A percentile compares a stretch with the other conserved stretches of the same genome.
Evolutionary conservation across 441 rosid genomes (phyloP).

Genomic region (Populus hybrid): DNA sequence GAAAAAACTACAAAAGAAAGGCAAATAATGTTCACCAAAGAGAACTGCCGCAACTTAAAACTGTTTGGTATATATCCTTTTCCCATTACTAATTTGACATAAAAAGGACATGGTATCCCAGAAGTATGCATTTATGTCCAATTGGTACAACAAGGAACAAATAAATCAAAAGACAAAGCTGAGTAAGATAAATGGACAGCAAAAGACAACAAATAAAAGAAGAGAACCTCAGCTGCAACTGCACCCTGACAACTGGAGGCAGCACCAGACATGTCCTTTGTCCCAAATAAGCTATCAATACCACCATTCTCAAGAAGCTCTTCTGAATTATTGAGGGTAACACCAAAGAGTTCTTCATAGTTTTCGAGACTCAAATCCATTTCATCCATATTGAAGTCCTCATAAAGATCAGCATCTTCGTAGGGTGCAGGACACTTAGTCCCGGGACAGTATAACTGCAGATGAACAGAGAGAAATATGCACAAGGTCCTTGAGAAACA

Average conservation of each 20-base stretch:
- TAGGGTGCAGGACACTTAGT: conserved; percentile 43
- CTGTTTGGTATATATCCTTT: neutral
- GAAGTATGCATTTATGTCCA: neutral
- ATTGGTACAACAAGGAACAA: neutral
- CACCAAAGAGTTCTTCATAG: conserved; percentile 94
- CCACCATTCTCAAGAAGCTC: conserved; percentile 89
- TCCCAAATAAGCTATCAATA: conserved; percentile 73
- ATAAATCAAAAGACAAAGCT: conserved; percentile 3
- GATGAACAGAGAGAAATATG: conserved; percentile 21
- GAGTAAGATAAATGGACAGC: neutral
- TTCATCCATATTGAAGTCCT: conserved; percentile 83
- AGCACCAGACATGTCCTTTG: conserved; percentile 56
- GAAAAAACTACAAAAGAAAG: too few relatives aligned
- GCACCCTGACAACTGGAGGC: conserved; percentile 58
- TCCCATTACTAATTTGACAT: neutral
- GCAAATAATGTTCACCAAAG: too few relatives aligned
- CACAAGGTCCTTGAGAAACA: conserved; percentile 17
- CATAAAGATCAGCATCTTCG: conserved; percentile 68
- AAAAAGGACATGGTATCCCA: neutral
- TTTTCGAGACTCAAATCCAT: conserved; percentile 82
- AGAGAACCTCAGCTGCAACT: conserved; percentile 56
- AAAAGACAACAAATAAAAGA: conserved; percentile 17
- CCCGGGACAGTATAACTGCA: conserved; percentile 51
- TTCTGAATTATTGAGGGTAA: conserved; percentile 73
- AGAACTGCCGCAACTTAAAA: too few relatives aligned